phyloP scores from a whole-genome alignment of 805 yeast species.

The Kodamaea neixiangensis region DNA sequence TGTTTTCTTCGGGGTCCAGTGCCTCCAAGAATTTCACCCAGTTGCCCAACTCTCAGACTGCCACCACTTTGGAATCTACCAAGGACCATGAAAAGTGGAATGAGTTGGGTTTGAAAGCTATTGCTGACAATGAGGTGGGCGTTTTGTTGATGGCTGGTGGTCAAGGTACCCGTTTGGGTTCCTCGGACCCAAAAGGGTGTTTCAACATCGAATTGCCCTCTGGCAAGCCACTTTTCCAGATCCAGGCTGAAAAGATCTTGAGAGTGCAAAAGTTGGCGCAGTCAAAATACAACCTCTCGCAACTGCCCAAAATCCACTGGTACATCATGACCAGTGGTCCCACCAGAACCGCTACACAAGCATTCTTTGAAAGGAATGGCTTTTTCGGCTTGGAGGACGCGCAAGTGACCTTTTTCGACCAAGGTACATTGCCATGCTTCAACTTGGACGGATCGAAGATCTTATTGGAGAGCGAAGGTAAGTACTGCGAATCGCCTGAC shows the following conservation, averaged over 20 bases:
- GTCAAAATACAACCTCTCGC: slow-evolving; percentile 22
- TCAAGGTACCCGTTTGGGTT: slow-evolving; percentile 94
- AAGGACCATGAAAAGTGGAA: slow-evolving; percentile 39
- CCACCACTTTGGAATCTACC: slow-evolving; percentile 50
- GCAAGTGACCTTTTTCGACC: slow-evolving; percentile 83
- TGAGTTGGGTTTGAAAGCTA: slow-evolving; percentile 63
- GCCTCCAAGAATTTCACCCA: slow-evolving; percentile 38
- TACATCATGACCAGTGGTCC: slow-evolving; percentile 95
- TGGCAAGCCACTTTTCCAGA: slow-evolving; percentile 78
- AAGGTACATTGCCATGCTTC: slow-evolving; percentile 93
- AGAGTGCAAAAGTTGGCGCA: slow-evolving; percentile 61
- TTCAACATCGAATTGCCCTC: slow-evolving; percentile 86
- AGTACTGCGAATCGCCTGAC: slow-evolving; percentile 86
- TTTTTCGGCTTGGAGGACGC: slow-evolving; percentile 68
- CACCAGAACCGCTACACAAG: slow-evolving; percentile 73
- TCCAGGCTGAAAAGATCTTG: slow-evolving; percentile 85
- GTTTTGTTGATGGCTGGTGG: slow-evolving; percentile 97
- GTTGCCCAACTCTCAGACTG: slow-evolving; percentile 49
- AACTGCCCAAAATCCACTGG: slow-evolving; percentile 58
- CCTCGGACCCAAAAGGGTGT: slow-evolving; percentile 91
- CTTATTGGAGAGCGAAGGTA: slow-evolving; percentile 55
- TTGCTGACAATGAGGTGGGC: slow-evolving; percentile 74
- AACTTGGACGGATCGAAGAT: slow-evolving; percentile 67
- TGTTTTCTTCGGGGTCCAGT: slow-evolving; percentile 29
- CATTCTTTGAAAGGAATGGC: slow-evolving; percentile 58